These are phyloP conservation scores for Atkinsonella hypoxylon DNA, from an alignment of 2,329 filamentous ascomycete genomes.

Conservation along the genomic window DNA sequence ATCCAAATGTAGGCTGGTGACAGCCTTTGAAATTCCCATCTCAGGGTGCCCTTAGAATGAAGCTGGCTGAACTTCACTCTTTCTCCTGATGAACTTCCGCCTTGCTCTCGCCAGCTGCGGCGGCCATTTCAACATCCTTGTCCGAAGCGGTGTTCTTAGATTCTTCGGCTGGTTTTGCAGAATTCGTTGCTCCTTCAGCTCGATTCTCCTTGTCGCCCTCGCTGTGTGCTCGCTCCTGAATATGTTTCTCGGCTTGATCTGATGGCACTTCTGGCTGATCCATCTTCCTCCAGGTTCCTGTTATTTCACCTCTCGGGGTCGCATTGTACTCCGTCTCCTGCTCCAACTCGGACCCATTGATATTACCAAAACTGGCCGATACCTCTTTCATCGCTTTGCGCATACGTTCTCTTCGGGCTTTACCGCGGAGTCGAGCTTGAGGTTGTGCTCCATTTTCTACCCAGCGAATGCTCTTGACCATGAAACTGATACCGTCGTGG, in stretches of 20 bases:
- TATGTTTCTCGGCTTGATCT: slow-evolving; percentile 15
- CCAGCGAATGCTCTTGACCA: slow-evolving; percentile 72
- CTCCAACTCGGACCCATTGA: slow-evolving; percentile 15
- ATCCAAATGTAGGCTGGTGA: not conserved
- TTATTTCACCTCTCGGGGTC: slow-evolving; percentile 19
- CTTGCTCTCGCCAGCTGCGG: slow-evolving; percentile 8
- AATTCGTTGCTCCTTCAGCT: slow-evolving; percentile 7
- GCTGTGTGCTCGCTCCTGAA: slow-evolving; percentile 17
- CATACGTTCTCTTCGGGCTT: slow-evolving; percentile 44
- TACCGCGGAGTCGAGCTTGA: slow-evolving; percentile 43
- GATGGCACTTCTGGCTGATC: slow-evolving; percentile 13
- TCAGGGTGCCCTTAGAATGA: too few species aligned
- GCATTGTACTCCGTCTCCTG: slow-evolving; percentile 14
- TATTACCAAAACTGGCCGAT: slow-evolving; percentile 24
- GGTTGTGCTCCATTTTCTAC: slow-evolving; percentile 61
- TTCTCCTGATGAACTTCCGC: slow-evolving; percentile 2
- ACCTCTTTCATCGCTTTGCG: slow-evolving; percentile 42
- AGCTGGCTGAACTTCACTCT: slow-evolving; percentile 5
- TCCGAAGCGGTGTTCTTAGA: slow-evolving; percentile 5
- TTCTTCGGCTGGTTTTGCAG: slow-evolving; percentile 6
- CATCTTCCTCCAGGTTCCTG: slow-evolving; percentile 23
- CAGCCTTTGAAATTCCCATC: not conserved
- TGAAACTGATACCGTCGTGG: slow-evolving; percentile 85
- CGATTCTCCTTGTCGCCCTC: slow-evolving; percentile 38
- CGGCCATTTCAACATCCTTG: slow-evolving; percentile 23